Evolutionary conservation across 177 flowering plant genomes (phyloP).

Genomic region (Vitis hybrid): DNA sequence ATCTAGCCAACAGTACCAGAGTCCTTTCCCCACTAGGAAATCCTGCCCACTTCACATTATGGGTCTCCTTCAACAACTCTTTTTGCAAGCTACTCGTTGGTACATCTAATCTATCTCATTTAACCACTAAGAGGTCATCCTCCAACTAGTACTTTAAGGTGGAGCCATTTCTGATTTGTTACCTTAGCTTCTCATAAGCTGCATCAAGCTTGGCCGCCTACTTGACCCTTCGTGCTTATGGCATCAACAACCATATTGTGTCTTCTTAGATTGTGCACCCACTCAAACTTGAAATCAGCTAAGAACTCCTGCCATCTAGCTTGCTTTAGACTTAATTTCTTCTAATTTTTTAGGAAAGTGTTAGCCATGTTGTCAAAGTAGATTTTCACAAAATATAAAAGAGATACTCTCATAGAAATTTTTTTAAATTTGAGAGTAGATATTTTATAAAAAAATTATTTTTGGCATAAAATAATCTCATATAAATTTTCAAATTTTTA

Average conservation of each 20-base stretch:
- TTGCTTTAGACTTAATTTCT: background rate
- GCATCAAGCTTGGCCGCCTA: too few species aligned
- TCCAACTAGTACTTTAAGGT: conserved; percentile 5
- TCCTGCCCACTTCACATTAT: conserved; percentile 14
- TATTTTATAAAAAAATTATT: too few species aligned
- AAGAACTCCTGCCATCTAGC: conserved; percentile 7
- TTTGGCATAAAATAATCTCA: too few species aligned
- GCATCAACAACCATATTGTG: background rate
- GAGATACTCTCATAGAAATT: too few species aligned
- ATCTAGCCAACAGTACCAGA: background rate
- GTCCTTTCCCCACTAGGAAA: conserved; percentile 7
- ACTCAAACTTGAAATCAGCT: conserved; percentile 1
- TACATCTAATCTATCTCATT: conserved; percentile 5
- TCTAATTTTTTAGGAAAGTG: background rate
- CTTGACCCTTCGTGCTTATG: background rate
- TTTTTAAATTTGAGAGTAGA: too few species aligned
- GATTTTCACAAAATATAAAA: too few species aligned
- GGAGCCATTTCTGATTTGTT: conserved; percentile 2
- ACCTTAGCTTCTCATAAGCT: background rate
- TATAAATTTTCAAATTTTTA: too few species aligned
- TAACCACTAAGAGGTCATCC: conserved; percentile 6
- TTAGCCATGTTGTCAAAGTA: conserved; percentile 2
- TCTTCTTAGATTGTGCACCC: background rate
- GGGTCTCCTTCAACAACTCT: conserved; percentile 9
- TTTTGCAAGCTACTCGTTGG: background rate